Conservation (phyloP, 306 rosid genomes). For the Spatholobus suberectus region DNA sequence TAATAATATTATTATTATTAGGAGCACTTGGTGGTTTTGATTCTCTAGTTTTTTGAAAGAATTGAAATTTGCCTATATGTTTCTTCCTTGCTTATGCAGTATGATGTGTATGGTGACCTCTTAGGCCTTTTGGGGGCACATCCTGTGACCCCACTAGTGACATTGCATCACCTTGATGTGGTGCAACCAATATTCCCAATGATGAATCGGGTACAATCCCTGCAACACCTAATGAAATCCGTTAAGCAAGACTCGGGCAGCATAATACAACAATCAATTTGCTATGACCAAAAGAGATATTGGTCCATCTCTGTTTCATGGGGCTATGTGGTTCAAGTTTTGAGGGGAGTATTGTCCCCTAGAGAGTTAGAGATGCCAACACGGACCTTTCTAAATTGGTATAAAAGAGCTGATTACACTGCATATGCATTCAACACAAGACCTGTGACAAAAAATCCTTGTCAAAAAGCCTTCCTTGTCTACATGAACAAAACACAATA, state of each 20-base stretch:
- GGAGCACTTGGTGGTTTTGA: not conserved
- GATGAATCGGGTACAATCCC: constrained; percentile 53
- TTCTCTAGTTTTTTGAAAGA: not conserved
- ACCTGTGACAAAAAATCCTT: constrained; percentile 76
- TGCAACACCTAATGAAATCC: constrained; percentile 65
- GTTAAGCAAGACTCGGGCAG: constrained; percentile 70
- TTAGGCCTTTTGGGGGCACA: constrained; percentile 77
- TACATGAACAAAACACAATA: constrained; percentile 55
- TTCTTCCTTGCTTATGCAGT: constrained; percentile 53
- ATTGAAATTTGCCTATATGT: not conserved
- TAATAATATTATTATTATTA: not conserved
- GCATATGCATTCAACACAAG: constrained; percentile 82
- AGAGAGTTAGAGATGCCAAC: constrained; percentile 23
- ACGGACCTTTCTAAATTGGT: constrained; percentile 21
- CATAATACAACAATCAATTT: constrained; percentile 87
- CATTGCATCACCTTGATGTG: constrained; percentile 80
- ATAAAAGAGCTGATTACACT: constrained; percentile 40
- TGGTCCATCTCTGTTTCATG: constrained; percentile 91
- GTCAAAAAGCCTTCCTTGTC: constrained; percentile 76
- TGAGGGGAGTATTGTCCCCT: constrained; percentile 73
- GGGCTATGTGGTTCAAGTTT: constrained; percentile 82
- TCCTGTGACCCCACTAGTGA: constrained; percentile 69
- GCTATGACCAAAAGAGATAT: constrained; percentile 62
- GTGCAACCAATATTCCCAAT: constrained; percentile 78
- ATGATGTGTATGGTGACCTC: constrained; percentile 82